Conservation (phyloP, 2,329 filamentous ascomycete species). For the Exophiala xenobiotica region DNA sequence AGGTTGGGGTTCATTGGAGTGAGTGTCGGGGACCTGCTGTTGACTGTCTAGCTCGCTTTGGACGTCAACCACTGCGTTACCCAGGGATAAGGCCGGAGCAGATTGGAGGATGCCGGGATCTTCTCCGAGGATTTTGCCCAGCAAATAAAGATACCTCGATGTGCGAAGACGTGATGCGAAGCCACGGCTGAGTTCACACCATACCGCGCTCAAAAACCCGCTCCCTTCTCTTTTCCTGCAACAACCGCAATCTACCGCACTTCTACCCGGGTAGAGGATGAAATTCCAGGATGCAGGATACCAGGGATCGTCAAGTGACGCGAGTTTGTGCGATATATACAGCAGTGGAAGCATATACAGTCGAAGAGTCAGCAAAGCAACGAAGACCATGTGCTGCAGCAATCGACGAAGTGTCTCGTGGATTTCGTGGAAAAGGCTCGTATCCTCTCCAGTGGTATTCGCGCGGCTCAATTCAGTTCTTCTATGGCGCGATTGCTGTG, state of each 20-base stretch:
- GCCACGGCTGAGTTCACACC: constrained; percentile 6
- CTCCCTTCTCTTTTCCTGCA: constrained; percentile 1
- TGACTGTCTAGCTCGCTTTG: constrained; percentile 4
- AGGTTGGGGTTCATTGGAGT: background rate
- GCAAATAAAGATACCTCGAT: constrained; percentile 14
- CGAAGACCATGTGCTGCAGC: constrained; percentile 19
- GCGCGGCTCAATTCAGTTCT: background rate
- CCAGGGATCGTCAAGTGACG: constrained; percentile 13
- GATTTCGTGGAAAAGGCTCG: constrained; percentile 36
- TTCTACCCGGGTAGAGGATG: constrained; percentile 6
- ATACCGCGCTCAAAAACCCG: background rate
- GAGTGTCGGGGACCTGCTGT: background rate
- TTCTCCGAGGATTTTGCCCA: constrained; percentile 12
- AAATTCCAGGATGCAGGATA: constrained; percentile 16
- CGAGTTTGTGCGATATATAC: constrained; percentile 21
- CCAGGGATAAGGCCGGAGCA: too few relatives aligned
- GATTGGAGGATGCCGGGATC: constrained; percentile 13
- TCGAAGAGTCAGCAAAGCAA: constrained; percentile 15
- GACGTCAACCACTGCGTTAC: too few relatives aligned
- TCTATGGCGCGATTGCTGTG: background rate
- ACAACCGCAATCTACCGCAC: constrained; percentile 1
- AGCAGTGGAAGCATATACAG: constrained; percentile 26
- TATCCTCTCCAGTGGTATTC: background rate
- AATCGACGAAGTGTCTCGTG: constrained; percentile 15
- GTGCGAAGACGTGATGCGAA: constrained; percentile 7